phyloP scores from a whole-genome alignment of 257 asterid genomes.

The Capsicum baccatum region DNA sequence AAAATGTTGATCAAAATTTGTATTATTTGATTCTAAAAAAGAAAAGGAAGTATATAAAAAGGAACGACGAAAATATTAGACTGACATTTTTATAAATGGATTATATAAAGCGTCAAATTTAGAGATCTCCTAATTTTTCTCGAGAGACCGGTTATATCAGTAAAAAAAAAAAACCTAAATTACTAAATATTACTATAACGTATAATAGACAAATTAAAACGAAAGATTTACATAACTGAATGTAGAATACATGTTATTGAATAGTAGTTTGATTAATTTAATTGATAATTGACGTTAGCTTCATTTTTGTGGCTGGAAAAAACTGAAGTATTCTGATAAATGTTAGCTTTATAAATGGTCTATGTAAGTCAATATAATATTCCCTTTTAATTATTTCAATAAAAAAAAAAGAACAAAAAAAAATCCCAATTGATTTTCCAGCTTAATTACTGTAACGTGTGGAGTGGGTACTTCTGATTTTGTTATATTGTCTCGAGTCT shows the following conservation, averaged over 20 bases:
- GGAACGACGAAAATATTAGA: background rate
- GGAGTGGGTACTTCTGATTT: background rate
- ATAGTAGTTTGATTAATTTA: too few relatives aligned
- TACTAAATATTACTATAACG: background rate
- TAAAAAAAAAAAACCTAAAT: too few relatives aligned
- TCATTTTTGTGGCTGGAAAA: background rate
- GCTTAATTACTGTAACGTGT: conserved; percentile 1
- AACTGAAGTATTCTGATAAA: background rate
- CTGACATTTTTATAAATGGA: background rate
- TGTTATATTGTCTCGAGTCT: background rate
- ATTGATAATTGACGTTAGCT: background rate
- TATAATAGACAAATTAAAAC: background rate
- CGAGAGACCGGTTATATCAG: too few relatives aligned
- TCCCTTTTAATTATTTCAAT: background rate
- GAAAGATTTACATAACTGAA: background rate
- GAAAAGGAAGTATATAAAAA: too few relatives aligned
- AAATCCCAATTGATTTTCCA: background rate
- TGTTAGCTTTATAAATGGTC: background rate
- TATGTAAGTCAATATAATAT: background rate
- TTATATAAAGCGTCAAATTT: too few relatives aligned
- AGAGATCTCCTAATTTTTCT: too few relatives aligned
- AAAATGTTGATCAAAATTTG: too few relatives aligned
- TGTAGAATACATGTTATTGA: too few relatives aligned
- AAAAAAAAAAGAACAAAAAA: background rate
- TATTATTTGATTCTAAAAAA: too few relatives aligned